These are phyloP conservation scores for Fusarium albosuccineum DNA, from an alignment of 2,329 filamentous ascomycete species.

Conservation along the genomic window DNA sequence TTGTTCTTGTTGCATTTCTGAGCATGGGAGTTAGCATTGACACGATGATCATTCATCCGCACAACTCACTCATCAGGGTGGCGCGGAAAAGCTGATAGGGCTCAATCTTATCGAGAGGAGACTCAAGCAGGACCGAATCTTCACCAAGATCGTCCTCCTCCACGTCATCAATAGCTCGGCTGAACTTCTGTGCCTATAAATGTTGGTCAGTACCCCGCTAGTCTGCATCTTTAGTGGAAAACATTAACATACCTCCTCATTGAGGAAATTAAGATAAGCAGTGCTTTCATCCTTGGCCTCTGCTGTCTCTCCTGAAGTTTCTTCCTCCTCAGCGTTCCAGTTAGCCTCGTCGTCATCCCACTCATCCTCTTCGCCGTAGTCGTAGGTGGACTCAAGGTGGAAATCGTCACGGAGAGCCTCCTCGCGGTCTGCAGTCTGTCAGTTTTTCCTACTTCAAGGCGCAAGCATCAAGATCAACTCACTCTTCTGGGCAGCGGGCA, in stretches of 20 bases:
- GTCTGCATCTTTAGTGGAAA: not conserved
- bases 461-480: conserved; percentile 51
- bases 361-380: conserved; percentile 81
- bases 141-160: conserved; percentile 92
- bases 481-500: conserved; percentile 90
- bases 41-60: not conserved
- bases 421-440: conserved; percentile 77
- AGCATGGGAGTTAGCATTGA: conserved; percentile 46
- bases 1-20: conserved; percentile 90
- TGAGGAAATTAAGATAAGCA: conserved; percentile 95
- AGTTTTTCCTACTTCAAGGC: conserved; percentile 25
- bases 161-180: conserved; percentile 74
- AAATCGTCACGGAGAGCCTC: conserved; percentile 93
- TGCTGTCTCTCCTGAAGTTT: conserved; percentile 71
- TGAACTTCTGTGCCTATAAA: conserved; percentile 84
- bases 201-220: conserved; percentile 39
- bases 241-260: conserved; percentile 77
- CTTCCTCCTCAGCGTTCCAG: conserved; percentile 82
- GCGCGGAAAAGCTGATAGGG: conserved; percentile 91
- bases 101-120: conserved; percentile 94
- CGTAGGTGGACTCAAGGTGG: conserved; percentile 73
- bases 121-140: conserved; percentile 92
- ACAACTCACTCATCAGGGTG: conserved; percentile 81
- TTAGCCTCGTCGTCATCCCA: conserved; percentile 85
- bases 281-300: conserved; percentile 91